Conservation (phyloP, 140 eudicot genomes). For the Oenanthe javanica region DNA sequence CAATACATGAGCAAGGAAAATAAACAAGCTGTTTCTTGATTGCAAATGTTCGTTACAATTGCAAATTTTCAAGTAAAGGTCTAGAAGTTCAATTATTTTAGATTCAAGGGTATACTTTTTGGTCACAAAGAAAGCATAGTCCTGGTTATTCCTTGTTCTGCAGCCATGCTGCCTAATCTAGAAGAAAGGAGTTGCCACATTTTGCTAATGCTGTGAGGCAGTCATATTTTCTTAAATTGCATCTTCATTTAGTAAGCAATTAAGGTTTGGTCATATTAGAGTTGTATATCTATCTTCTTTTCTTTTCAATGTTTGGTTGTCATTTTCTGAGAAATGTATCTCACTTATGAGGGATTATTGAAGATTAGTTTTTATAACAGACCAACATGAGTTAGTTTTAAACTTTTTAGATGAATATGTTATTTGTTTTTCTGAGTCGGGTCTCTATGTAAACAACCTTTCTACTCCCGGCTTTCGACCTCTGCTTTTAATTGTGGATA, state of each 20-base stretch:
- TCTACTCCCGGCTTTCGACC: not conserved
- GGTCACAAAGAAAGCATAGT: not conserved
- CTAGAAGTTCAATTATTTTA: slow-evolving; percentile 4
- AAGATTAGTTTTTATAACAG: no score
- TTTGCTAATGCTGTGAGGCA: not conserved
- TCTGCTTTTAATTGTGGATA: not conserved
- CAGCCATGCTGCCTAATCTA: not conserved
- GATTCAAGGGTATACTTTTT: not conserved
- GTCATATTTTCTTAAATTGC: not conserved
- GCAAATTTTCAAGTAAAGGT: not conserved
- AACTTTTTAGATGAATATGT: not conserved
- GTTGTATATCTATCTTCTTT: not conserved
- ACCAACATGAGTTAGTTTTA: not conserved
- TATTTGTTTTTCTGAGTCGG: not conserved
- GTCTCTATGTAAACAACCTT: not conserved
- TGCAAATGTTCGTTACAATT: not conserved
- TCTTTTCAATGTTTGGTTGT: not conserved
- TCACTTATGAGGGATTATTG: no score
- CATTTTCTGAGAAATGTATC: not conserved
- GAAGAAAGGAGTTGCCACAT: not conserved
- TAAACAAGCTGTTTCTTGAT: not conserved
- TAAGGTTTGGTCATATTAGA: not conserved
- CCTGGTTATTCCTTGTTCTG: not conserved
- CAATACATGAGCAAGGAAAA: no score
- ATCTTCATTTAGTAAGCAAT: not conserved